A percentile compares a stretch with the other conserved stretches of the same genome.
Evolutionary conservation across 1,284 basidiomycete species (phyloP).

Genomic region (Neolentinus lepideus): DNA sequence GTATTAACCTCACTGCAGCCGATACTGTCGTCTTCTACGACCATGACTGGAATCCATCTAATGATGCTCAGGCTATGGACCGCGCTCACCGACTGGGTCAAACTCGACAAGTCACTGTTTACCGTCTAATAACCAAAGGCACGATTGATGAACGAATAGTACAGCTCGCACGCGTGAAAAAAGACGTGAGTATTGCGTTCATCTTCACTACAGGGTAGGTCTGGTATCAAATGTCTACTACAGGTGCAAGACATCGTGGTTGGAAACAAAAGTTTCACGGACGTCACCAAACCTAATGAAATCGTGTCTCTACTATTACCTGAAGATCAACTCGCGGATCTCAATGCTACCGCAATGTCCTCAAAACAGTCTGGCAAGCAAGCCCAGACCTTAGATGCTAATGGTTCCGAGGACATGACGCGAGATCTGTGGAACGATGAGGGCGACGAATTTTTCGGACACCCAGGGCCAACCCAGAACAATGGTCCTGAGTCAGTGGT

Average conservation of each 20-base stretch:
- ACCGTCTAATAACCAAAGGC: conserved; percentile 92
- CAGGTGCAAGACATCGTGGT: conserved; percentile 99
- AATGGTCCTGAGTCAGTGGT: conserved; percentile 20
- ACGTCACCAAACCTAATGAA: conserved; percentile 93
- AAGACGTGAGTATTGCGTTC: conserved; percentile 63
- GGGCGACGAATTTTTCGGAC: conserved; percentile 77
- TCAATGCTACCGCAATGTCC: conserved; percentile 38
- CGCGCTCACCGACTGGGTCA: conserved; percentile 98
- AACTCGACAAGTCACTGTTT: conserved; percentile 98
- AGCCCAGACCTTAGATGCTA: conserved; percentile 20
- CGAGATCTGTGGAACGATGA: conserved; percentile 79
- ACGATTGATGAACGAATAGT: conserved; percentile 99
- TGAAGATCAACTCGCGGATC: conserved; percentile 80
- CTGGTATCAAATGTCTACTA: conserved; percentile 4
- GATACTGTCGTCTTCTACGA: conserved; percentile 99
- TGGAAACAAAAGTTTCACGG: conserved; percentile 90
- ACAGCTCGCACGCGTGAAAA: conserved; percentile 90
- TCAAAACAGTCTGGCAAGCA: conserved; percentile 32
- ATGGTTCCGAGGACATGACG: conserved; percentile 32
- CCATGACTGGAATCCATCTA: conserved; percentile 99
- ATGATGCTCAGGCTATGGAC: conserved; percentile 99
- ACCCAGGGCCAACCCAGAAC: conserved; percentile 19
- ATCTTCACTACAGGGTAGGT: not conserved
- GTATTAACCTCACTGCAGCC: conserved; percentile 97
- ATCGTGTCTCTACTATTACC: conserved; percentile 94